phyloP scores from a whole-genome alignment of 2,329 filamentous ascomycete species.

The Tolypocladium amazonense region DNA sequence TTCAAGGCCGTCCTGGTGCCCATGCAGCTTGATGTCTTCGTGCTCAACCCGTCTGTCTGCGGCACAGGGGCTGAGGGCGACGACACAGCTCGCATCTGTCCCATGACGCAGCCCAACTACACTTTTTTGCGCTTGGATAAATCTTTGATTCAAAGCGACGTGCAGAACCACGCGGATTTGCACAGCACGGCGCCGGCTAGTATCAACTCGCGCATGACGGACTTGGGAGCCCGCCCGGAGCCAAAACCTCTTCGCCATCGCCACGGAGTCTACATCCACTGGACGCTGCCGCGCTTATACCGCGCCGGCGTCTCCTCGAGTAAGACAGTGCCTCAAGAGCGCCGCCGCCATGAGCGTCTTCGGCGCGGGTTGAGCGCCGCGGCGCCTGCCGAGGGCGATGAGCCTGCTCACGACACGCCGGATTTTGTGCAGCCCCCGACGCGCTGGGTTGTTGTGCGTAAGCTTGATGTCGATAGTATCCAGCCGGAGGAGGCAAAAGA shows the following conservation, averaged over 20 bases:
- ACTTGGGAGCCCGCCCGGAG: slow-evolving; percentile 14
- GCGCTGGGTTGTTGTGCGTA: slow-evolving; percentile 27
- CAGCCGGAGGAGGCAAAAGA: not conserved
- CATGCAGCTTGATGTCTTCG: slow-evolving; percentile 20
- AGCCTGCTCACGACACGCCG: slow-evolving; percentile 1
- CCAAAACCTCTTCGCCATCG: slow-evolving; percentile 14
- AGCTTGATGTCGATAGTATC: slow-evolving; percentile 10
- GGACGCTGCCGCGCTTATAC: slow-evolving; percentile 27
- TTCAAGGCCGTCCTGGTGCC: slow-evolving; percentile 12
- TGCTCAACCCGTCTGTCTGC: slow-evolving; percentile 18
- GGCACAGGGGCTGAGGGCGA: slow-evolving; percentile 6
- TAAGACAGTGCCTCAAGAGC: not conserved
- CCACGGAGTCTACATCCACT: slow-evolving; percentile 29
- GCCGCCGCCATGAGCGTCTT: not conserved
- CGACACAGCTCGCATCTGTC: slow-evolving; percentile 17
- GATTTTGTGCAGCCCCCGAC: slow-evolving; percentile 15
- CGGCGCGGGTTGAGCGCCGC: not conserved
- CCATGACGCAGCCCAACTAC: slow-evolving; percentile 36
- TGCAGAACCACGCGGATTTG: slow-evolving; percentile 24
- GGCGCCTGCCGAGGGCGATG: not conserved
- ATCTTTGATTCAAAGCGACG: slow-evolving; percentile 24
- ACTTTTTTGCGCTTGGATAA: slow-evolving; percentile 27
- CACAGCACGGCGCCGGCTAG: slow-evolving; percentile 20
- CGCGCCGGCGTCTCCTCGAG: slow-evolving; percentile 13
- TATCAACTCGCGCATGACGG: slow-evolving; percentile 23